These are phyloP conservation scores for Stachybotrys elegans DNA, from an alignment of 2,329 filamentous ascomycete genomes.

Conservation along the genomic window DNA sequence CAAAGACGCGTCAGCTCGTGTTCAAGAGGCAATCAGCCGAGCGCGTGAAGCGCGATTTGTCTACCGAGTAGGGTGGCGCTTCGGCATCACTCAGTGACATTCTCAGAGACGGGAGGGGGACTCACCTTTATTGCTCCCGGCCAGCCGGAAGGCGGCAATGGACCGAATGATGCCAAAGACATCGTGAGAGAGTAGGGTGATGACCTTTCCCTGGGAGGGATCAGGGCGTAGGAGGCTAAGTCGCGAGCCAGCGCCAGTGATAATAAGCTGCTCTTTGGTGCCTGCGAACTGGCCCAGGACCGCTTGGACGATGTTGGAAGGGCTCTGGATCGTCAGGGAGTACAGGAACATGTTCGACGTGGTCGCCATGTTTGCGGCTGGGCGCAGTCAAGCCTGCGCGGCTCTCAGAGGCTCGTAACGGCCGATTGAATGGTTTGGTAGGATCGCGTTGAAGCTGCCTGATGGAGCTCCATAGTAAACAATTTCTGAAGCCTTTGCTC, in stretches of 20 bases:
- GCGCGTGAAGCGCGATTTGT: conserved; percentile 12
- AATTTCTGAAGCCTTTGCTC: too few relatives aligned
- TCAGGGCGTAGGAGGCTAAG: conserved; percentile 85
- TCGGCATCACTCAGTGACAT: conserved; percentile 63
- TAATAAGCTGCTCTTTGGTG: conserved; percentile 95
- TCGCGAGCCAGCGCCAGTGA: conserved; percentile 86
- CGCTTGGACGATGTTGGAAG: conserved; percentile 83
- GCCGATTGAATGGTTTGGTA: conserved; percentile 15
- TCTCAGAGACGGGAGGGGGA: conserved; percentile 35
- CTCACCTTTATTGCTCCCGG: conserved; percentile 95
- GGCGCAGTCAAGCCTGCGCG: conserved; percentile 48
- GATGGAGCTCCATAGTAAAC: conserved; percentile 14
- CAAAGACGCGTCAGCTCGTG: too few relatives aligned
- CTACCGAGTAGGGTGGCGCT: conserved; percentile 20
- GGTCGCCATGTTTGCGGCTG: conserved; percentile 73
- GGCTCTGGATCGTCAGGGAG: conserved; percentile 89
- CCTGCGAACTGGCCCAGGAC: conserved; percentile 93
- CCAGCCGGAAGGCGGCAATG: conserved; percentile 82
- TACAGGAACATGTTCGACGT: conserved; percentile 99
- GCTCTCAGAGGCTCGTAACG: conserved; percentile 25
- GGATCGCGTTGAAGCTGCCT: conserved; percentile 18
- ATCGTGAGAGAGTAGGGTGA: conserved; percentile 83
- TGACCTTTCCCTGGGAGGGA: conserved; percentile 77
- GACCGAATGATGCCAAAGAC: conserved; percentile 93
- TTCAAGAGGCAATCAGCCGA: too few relatives aligned